These are phyloP conservation scores for Hypoxylon intermedium DNA, from an alignment of 495 filamentous ascomycete genomes.

Conservation along the genomic window DNA sequence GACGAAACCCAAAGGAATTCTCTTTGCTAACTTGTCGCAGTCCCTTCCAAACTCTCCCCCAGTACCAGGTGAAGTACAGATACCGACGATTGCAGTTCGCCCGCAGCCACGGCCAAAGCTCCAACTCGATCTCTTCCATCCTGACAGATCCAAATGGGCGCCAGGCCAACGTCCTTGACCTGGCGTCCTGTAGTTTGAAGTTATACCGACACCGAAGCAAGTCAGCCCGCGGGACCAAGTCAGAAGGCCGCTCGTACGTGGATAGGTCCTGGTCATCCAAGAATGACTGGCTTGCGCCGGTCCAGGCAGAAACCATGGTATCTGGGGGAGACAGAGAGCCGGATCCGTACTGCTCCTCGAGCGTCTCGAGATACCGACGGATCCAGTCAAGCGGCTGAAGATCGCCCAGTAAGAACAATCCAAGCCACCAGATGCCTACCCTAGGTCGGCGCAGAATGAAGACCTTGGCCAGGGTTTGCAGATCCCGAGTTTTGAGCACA, in stretches of 20 bases:
- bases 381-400: conserved; percentile 9
- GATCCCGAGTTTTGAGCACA: background rate
- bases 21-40: background rate
- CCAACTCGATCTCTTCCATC: conserved; percentile 13
- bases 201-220: no score
- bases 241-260: no score
- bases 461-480: conserved; percentile 14
- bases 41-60: conserved; percentile 6
- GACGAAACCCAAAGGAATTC: no score
- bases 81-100: no score
- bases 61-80: no score
- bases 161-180: background rate
- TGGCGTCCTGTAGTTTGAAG: no score
- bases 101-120: conserved; percentile 24
- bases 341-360: conserved; percentile 4
- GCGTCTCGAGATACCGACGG: conserved; percentile 1
- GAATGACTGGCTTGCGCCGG: no score
- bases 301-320: background rate
- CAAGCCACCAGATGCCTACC: conserved; percentile 22
- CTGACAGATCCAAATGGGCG: background rate
- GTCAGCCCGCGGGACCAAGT: no score
- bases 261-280: no score
- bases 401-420: conserved; percentile 15
- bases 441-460: conserved; percentile 18
- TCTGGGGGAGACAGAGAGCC: conserved; percentile 1